Evolutionary conservation across 225 moss, liverwort and hornwort genomes (phyloP).

Genomic region (Bryum argenteum): DNA sequence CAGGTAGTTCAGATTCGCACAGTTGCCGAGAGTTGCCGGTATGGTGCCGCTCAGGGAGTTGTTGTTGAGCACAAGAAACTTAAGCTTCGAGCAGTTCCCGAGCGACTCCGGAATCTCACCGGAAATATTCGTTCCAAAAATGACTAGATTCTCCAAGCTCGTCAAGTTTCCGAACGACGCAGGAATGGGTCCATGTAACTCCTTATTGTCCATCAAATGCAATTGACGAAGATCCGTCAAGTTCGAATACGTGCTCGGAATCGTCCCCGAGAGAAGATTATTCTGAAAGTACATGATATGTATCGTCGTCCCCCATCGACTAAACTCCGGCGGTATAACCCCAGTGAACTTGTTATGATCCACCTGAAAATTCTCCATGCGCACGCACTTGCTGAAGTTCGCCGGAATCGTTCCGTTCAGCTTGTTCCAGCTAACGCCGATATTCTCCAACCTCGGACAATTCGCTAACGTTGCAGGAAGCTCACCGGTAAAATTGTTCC

Average conservation of each 20-base stretch:
- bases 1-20: constrained; percentile 17
- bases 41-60: constrained; percentile 33
- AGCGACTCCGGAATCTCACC: constrained; percentile 42
- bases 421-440: constrained; percentile 71
- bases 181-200: constrained; percentile 39
- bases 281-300: constrained; percentile 33
- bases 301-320: constrained; percentile 33
- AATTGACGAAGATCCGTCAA: constrained; percentile 24
- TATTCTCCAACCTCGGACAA: constrained; percentile 32
- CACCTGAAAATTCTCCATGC: constrained; percentile 59
- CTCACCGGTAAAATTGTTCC: constrained; percentile 39
- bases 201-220: constrained; percentile 23
- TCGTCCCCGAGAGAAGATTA: constrained; percentile 38
- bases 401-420: constrained; percentile 61
- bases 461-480: constrained; percentile 36
- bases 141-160: constrained; percentile 33
- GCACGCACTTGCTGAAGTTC: constrained; percentile 40
- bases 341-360: constrained; percentile 63
- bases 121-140: constrained; percentile 20
- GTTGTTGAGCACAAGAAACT: constrained; percentile 38
- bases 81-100: constrained; percentile 37
- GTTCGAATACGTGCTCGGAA: constrained; percentile 36
- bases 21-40: constrained; percentile 31
- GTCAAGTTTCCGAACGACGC: constrained; percentile 38
- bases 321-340: constrained; percentile 40